Percentiles rank a stretch among this genome's conserved stretches.
Conservation (phyloP, 345 rosid genomes). For the Eutrema heterophyllum region DNA sequence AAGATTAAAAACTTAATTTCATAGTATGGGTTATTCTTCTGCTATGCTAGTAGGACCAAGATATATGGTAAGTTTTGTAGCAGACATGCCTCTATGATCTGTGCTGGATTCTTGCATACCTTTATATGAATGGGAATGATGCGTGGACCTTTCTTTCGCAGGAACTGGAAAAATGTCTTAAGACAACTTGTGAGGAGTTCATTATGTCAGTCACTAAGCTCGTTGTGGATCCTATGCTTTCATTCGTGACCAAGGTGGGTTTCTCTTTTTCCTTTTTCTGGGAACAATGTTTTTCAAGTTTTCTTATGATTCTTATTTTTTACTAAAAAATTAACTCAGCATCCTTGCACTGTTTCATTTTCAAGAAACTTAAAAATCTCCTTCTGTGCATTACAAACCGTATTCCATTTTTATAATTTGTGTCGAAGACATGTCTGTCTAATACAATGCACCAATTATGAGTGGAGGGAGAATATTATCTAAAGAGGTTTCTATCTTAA, state of each 20-base stretch:
- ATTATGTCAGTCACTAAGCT: conserved; percentile 93
- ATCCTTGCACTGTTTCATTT: conserved; percentile 2
- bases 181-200: conserved; percentile 97
- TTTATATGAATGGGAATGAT: conserved; percentile 11
- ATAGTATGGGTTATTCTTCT: conserved; percentile 1
- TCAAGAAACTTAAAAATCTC: neutral
- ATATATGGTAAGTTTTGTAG: neutral
- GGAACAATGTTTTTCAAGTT: neutral
- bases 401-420: neutral
- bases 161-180: conserved; percentile 94
- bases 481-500: neutral
- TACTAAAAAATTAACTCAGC: neutral
- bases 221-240: conserved; percentile 98
- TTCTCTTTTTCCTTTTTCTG: conserved; percentile 1
- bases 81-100: neutral
- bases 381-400: neutral
- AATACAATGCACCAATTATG: neutral
- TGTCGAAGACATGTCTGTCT: neutral
- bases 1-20: neutral
- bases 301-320: neutral
- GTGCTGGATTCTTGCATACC: neutral
- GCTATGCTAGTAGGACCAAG: neutral
- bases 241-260: conserved; percentile 87
- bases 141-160: conserved; percentile 32
- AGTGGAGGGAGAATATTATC: neutral